Evolutionary conservation across 1,139 yeast species (phyloP).

Genomic region (Hansenula lynferdii): DNA sequence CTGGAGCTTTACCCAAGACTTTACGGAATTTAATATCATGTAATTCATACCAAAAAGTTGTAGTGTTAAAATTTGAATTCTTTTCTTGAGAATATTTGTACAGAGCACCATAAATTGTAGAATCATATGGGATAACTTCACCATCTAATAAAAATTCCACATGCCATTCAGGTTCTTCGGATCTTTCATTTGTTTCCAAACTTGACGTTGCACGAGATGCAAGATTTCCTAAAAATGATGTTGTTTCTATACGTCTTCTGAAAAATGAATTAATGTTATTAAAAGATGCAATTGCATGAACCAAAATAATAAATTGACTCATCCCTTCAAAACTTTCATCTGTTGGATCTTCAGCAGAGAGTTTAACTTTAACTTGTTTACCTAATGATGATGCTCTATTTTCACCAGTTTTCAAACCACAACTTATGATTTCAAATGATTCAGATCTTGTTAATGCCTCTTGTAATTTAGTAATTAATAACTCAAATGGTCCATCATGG

Average conservation of each 20-base stretch:
- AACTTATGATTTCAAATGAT: constrained; percentile 63
- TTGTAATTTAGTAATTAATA: constrained; percentile 55
- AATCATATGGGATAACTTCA: constrained; percentile 57
- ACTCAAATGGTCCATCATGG: constrained; percentile 33
- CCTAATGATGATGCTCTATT: constrained; percentile 59
- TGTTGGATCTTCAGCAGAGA: constrained; percentile 32
- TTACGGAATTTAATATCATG: constrained; percentile 53
- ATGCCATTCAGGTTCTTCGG: constrained; percentile 29
- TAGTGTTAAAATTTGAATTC: constrained; percentile 39
- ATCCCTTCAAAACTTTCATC: constrained; percentile 24
- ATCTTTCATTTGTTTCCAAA: constrained; percentile 6
- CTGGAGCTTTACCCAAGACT: constrained; percentile 26
- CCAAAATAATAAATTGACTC: constrained; percentile 49
- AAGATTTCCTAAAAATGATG: constrained; percentile 12
- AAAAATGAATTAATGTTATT: constrained; percentile 65
- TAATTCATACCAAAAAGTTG: constrained; percentile 49
- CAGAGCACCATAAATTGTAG: constrained; percentile 79
- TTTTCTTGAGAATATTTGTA: constrained; percentile 46
- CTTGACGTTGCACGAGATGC: background rate
- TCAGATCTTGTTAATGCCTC: constrained; percentile 75
- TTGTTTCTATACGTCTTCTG: constrained; percentile 30
- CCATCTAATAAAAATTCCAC: constrained; percentile 63
- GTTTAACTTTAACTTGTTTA: constrained; percentile 60
- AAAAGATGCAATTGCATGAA: constrained; percentile 90
- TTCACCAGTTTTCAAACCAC: constrained; percentile 38